These are phyloP conservation scores for Kodamaea sagamina DNA, from an alignment of 805 yeast species.

Conservation along the genomic window DNA sequence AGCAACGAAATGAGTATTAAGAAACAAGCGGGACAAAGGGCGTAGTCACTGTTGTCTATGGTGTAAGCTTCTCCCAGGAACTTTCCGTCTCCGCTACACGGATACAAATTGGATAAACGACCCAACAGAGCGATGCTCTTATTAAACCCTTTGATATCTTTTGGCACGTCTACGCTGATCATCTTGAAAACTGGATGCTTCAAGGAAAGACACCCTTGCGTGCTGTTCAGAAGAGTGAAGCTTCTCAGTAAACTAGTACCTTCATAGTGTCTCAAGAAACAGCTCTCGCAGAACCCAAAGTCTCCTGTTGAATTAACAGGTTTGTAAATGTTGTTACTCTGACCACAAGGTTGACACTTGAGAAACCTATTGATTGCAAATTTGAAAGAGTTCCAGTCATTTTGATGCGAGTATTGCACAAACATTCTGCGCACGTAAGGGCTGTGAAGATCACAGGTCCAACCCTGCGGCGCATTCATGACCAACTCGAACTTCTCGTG, in stretches of 20 bases:
- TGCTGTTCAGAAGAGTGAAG: neutral
- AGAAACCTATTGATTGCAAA: neutral
- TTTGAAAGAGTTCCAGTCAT: neutral
- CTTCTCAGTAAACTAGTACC: neutral
- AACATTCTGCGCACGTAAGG: neutral
- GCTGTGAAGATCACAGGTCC: slow-evolving; percentile 1
- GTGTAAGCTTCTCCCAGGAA: slow-evolving; percentile 2
- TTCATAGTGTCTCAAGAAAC: slow-evolving; percentile 2
- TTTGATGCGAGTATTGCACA: neutral
- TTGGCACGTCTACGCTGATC: neutral
- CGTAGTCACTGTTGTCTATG: neutral
- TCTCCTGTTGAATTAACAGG: neutral
- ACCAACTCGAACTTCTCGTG: neutral
- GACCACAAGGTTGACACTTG: neutral
- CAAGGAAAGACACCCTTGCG: neutral
- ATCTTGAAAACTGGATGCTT: neutral
- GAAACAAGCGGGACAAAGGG: neutral
- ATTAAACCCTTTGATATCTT: neutral
- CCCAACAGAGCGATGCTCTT: neutral
- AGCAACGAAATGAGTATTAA: neutral
- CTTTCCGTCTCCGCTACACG: neutral
- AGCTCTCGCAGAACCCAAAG: neutral
- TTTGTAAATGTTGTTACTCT: neutral
- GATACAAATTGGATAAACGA: neutral
- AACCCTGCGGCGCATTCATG: neutral